These are phyloP conservation scores for Fusarium sp. DNA, from an alignment of 2,329 filamentous ascomycete genomes.

Conservation along the genomic window DNA sequence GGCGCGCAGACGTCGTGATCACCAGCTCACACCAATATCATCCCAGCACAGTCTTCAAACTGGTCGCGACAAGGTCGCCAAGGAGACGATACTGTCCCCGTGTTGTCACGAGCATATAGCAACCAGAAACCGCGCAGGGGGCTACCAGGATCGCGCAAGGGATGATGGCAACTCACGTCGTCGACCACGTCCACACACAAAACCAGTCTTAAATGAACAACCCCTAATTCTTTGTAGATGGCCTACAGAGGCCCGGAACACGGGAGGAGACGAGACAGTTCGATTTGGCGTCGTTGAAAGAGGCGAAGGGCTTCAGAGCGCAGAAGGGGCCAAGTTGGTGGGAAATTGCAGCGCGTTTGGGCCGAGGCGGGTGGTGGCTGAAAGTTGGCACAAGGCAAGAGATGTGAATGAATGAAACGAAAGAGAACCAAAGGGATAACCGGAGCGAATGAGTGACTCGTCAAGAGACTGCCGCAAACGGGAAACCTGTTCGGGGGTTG, in stretches of 20 bases:
- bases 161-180: constrained; percentile 42
- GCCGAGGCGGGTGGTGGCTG: constrained; percentile 33
- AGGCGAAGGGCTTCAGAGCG: constrained; percentile 26
- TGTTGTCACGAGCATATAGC: neutral
- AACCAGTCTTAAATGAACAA: constrained; percentile 39
- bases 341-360: constrained; percentile 40
- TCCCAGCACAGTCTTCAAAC: neutral
- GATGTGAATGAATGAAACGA: constrained; percentile 28
- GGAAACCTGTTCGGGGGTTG: constrained; percentile 41
- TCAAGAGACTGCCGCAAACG: constrained; percentile 38
- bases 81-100: neutral
- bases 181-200: constrained; percentile 36
- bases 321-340: constrained; percentile 27
- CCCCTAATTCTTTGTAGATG: constrained; percentile 44
- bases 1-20: neutral
- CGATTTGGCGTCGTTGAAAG: constrained; percentile 18
- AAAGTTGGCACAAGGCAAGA: constrained; percentile 23
- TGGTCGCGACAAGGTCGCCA: neutral
- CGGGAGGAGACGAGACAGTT: constrained; percentile 33
- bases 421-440: constrained; percentile 23
- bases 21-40: neutral
- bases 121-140: constrained; percentile 19
- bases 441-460: constrained; percentile 29
- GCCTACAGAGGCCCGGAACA: constrained; percentile 43
- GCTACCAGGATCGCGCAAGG: constrained; percentile 20